These are phyloP conservation scores for Eucalyptus globulus DNA, from an alignment of 345 rosid genomes.

Conservation along the genomic window DNA sequence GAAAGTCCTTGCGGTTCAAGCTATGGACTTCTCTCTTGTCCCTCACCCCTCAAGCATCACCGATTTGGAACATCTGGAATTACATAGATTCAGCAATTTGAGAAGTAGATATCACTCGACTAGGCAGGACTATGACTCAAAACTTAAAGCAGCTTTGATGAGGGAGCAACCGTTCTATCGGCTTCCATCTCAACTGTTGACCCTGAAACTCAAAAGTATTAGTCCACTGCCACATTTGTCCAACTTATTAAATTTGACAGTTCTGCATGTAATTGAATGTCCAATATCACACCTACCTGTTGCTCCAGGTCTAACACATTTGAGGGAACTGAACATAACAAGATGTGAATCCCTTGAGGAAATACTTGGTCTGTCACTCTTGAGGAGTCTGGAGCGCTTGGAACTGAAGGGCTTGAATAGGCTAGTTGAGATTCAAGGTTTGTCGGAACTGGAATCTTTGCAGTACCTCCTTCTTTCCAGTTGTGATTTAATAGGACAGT, in stretches of 20 bases:
- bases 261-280: background rate
- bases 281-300: background rate
- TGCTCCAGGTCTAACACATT: background rate
- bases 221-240: background rate
- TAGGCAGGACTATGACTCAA: background rate
- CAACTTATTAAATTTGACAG: background rate
- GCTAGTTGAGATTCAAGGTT: background rate
- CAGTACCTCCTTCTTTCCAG: background rate
- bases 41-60: background rate
- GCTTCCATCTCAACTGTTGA: background rate
- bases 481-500: background rate
- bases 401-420: background rate
- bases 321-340: background rate
- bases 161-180: background rate
- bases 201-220: background rate
- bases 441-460: background rate
- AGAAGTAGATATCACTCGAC: background rate
- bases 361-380: background rate
- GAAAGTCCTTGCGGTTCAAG: background rate
- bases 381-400: background rate
- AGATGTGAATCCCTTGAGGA: background rate
- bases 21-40: background rate
- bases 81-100: background rate
- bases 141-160: background rate
- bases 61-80: background rate